These are phyloP conservation scores for Anthoceros angustus DNA, from an alignment of 225 moss, liverwort and hornwort genomes.

Conservation along the genomic window DNA sequence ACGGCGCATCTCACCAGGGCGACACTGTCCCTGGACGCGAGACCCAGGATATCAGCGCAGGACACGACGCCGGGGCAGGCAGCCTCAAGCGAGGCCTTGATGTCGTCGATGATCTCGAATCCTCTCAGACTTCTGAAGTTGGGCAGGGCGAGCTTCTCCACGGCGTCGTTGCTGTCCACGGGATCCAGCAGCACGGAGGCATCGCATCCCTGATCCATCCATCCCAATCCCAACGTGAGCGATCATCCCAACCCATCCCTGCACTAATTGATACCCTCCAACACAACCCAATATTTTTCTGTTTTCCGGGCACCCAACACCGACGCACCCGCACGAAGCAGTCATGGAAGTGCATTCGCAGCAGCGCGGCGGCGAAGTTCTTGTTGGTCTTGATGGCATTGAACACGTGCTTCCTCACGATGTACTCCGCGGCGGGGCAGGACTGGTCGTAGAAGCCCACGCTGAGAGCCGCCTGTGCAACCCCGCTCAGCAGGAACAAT, in stretches of 20 bases:
- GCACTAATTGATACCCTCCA: background rate
- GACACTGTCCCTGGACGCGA: conserved; percentile 25
- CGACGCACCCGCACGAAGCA: conserved; percentile 20
- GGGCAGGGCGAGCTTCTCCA: conserved; percentile 19
- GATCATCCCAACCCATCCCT: background rate
- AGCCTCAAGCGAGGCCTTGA: conserved; percentile 19
- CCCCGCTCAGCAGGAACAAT: background rate
- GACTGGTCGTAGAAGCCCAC: conserved; percentile 9
- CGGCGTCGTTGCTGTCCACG: conserved; percentile 3
- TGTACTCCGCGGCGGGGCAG: conserved; percentile 7
- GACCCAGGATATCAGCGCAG: conserved; percentile 28
- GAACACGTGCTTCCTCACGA: background rate
- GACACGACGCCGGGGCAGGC: conserved; percentile 25
- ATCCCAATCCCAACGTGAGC: background rate
- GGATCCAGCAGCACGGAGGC: conserved; percentile 23
- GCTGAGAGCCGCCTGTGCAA: background rate
- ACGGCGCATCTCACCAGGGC: conserved; percentile 6
- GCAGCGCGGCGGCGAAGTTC: conserved; percentile 15
- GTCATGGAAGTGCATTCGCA: conserved; percentile 26
- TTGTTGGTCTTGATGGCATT: conserved; percentile 6
- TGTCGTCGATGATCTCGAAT: conserved; percentile 19
- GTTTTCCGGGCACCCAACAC: too few relatives aligned
- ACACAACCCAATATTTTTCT: too few relatives aligned
- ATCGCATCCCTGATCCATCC: conserved; percentile 21
- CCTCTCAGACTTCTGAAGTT: conserved; percentile 19